Percentiles rank a stretch among this genome's conserved stretches.
phyloP scores from a whole-genome alignment of 1,284 basidiomycete species.

The Microbotryomycetes sp. region DNA sequence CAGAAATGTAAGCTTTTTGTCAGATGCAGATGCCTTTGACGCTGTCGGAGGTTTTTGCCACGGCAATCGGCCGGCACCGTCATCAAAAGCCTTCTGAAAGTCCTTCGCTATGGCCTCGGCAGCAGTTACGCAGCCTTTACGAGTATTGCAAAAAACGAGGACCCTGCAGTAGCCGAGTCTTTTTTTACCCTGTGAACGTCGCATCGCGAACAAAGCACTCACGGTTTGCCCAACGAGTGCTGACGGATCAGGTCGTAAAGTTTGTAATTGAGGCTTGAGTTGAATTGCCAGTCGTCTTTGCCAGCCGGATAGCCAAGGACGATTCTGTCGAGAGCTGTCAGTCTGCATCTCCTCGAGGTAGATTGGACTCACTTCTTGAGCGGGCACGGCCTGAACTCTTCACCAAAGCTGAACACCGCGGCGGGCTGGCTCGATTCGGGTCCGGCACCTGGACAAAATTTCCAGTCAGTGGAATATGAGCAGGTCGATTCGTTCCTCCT shows the following conservation, averaged over 20 bases:
- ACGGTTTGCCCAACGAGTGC: slow-evolving; percentile 64
- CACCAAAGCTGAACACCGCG: slow-evolving; percentile 74
- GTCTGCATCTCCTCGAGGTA: slow-evolving; percentile 7
- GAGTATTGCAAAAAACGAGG: slow-evolving; percentile 74
- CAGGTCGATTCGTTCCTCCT: too few relatives aligned
- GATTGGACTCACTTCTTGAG: slow-evolving; percentile 64
- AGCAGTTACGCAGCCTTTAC: slow-evolving; percentile 60
- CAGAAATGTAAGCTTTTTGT: slow-evolving; percentile 35
- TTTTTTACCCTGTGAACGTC: not conserved
- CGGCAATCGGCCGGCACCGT: slow-evolving; percentile 45
- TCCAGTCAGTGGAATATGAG: too few relatives aligned
- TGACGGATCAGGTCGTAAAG: slow-evolving; percentile 62
- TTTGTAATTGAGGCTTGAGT: slow-evolving; percentile 62
- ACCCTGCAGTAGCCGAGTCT: slow-evolving; percentile 40
- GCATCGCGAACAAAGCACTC: not conserved
- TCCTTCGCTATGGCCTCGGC: slow-evolving; percentile 68
- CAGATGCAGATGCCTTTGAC: slow-evolving; percentile 20
- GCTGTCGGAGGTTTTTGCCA: slow-evolving; percentile 4
- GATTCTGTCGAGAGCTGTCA: slow-evolving; percentile 34
- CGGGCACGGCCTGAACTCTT: slow-evolving; percentile 79
- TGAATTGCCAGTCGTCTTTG: slow-evolving; percentile 67
- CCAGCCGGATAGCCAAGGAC: slow-evolving; percentile 44
- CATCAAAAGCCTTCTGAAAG: slow-evolving; percentile 52
- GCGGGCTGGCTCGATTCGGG: slow-evolving; percentile 46
- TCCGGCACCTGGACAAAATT: not conserved